These are phyloP conservation scores for Samsoniella hepiali DNA, from an alignment of 2,329 filamentous ascomycete species.

Conservation along the genomic window DNA sequence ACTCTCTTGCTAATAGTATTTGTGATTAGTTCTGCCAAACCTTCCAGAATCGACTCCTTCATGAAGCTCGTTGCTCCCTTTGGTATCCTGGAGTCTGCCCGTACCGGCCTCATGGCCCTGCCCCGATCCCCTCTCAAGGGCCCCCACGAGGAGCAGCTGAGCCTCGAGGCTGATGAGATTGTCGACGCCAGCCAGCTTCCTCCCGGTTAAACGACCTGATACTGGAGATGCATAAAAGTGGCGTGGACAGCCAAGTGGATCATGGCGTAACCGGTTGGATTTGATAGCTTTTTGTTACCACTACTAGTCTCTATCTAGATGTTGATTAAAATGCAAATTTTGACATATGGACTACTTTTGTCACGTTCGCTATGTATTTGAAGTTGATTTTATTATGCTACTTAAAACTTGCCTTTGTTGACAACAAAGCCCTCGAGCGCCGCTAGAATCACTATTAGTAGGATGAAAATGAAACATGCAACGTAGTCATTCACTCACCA, in stretches of 20 bases:
- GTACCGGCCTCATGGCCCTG: slow-evolving; percentile 94
- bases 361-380: background rate
- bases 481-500: slow-evolving; percentile 44
- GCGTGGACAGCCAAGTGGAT: background rate
- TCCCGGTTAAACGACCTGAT: slow-evolving; percentile 62
- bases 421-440: slow-evolving; percentile 86
- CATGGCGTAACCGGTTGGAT: slow-evolving; percentile 25
- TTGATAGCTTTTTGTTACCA: slow-evolving; percentile 14
- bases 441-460: slow-evolving; percentile 44
- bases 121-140: slow-evolving; percentile 85
- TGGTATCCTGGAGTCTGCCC: slow-evolving; percentile 91
- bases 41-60: slow-evolving; percentile 90
- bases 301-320: slow-evolving; percentile 13
- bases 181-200: slow-evolving; percentile 93
- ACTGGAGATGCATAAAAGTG: background rate
- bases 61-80: slow-evolving; percentile 93
- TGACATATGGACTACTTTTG: background rate
- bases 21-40: slow-evolving; percentile 74
- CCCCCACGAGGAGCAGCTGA: slow-evolving; percentile 63
- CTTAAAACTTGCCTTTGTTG: slow-evolving; percentile 78
- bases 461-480: background rate
- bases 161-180: slow-evolving; percentile 88
- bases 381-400: background rate
- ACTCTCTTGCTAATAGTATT: slow-evolving; percentile 24
- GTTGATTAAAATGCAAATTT: slow-evolving; percentile 14